phyloP scores from a whole-genome alignment of 495 filamentous ascomycete genomes.

The Hypoxylon trugodes region DNA sequence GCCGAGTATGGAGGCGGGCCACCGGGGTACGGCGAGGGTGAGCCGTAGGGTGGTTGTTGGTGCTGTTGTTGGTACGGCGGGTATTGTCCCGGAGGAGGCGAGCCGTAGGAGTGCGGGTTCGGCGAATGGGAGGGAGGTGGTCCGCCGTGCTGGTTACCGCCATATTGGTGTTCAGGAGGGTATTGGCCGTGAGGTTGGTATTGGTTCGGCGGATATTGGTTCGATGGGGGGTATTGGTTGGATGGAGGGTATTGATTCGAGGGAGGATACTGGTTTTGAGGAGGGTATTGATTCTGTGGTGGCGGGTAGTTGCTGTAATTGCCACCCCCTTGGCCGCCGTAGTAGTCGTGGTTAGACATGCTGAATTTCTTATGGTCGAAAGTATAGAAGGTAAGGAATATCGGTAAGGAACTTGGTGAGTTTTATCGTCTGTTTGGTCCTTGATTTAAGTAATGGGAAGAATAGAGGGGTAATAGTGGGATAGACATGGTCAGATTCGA shows the following conservation, averaged over 20 bases:
- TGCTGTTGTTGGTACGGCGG: constrained; percentile 35
- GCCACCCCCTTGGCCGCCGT: constrained; percentile 28
- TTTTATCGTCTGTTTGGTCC: background rate
- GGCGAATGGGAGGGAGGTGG: constrained; percentile 33
- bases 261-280: constrained; percentile 25
- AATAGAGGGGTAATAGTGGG: no score
- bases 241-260: constrained; percentile 27
- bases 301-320: constrained; percentile 30
- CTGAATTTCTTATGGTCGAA: background rate
- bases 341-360: constrained; percentile 44
- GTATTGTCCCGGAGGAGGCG: constrained; percentile 38
- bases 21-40: constrained; percentile 33
- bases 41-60: constrained; percentile 35
- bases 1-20: constrained; percentile 34
- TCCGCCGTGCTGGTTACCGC: constrained; percentile 23
- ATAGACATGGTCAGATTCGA: no score
- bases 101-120: constrained; percentile 37
- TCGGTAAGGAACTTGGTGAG: background rate
- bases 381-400: background rate
- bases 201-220: constrained; percentile 31
- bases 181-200: constrained; percentile 36
- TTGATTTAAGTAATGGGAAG: no score
- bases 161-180: constrained; percentile 29
- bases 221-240: constrained; percentile 13
- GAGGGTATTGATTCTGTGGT: constrained; percentile 18